Evolutionary conservation across 441 rosid genomes (phyloP), one percentile per base, ranked within the genome.

Genomic region (Jatropha multifida): DNA sequence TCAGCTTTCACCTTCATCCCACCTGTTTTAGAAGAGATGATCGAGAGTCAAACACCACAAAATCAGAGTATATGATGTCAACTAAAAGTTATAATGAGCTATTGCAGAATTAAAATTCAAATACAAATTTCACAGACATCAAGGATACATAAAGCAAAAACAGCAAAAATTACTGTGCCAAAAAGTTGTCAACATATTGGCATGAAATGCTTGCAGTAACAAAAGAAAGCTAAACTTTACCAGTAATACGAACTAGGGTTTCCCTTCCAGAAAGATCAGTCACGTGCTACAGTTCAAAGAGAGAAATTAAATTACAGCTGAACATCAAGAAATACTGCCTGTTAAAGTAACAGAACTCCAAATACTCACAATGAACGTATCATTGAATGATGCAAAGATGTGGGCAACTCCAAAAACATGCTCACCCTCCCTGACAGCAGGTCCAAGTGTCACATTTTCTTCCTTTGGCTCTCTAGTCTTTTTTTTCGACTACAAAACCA

Each of bases 1-100:
- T 92, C 97, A 72, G 97, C 97, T 79, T 92, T 90, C 14, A 92
- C 96, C 83, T 92, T 92, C 97, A 90, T 92, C 5, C 97, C 96
- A 84, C 97, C 97, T 92, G 81, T 46, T 51, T 44, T 7, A 55
- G 41, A 48, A 44, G 12, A 4, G 1, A 58, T 27, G 17, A 4
- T 7, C 15, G 37, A 4, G 20, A 14, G 10, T 49, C 48, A 41
- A 37, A 55, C 73, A 69, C 0, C 7, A 26, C 48, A 26, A 3
- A 1, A 2, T 41, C 7, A 41, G 11, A 2, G 12, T 18, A 65
- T 10, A 65, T 44, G 37, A 48, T 37, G 55, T 38, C 40, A 40
- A 58, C 15, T 18, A 37, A 1, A 52, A 54, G 18, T 42, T 23
- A 32, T 20, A 10, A n/a, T 18, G 7, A 4, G 59, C 54, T 2